A percentile compares a stretch with the other conserved stretches of the same genome.
Evolutionary conservation across 176 grass and related monocot species (phyloP).

Genomic region (Oryza brachyantha): DNA sequence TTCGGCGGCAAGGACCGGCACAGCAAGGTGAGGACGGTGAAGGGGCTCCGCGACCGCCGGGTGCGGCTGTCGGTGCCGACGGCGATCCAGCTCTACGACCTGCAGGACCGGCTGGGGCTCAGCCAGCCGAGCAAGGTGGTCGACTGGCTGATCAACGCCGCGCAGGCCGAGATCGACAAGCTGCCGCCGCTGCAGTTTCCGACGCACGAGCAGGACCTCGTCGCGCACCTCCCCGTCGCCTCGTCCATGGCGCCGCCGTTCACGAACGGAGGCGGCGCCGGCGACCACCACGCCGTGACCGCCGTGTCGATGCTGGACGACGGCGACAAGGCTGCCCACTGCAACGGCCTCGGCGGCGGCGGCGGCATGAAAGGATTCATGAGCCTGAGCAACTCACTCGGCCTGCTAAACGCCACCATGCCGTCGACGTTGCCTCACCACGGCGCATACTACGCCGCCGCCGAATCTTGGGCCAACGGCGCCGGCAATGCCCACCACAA

Average conservation of each 20-base stretch:
- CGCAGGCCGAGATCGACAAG: constrained; percentile 94
- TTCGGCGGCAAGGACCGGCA: constrained; percentile 96
- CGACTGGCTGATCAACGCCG: constrained; percentile 84
- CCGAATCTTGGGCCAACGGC: constrained; percentile 20
- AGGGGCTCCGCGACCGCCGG: constrained; percentile 77
- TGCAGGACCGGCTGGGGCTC: constrained; percentile 84
- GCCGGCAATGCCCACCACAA: constrained; percentile 34
- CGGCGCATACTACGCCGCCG: constrained; percentile 35
- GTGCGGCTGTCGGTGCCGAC: constrained; percentile 88
- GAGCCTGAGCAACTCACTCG: constrained; percentile 32
- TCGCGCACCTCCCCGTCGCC: constrained; percentile 30
- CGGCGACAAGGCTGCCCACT: constrained; percentile 9
- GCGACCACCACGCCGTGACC: neutral
- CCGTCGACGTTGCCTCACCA: constrained; percentile 32
- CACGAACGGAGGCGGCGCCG: neutral
- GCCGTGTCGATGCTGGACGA: constrained; percentile 7
- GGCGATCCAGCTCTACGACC: constrained; percentile 97
- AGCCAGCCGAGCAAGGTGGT: constrained; percentile 99
- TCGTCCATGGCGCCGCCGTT: constrained; percentile 33
- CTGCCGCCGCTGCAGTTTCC: constrained; percentile 82
- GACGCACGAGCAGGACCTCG: constrained; percentile 41
- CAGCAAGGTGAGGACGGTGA: constrained; percentile 89
- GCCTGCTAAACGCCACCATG: constrained; percentile 30
- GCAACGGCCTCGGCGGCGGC: neutral
- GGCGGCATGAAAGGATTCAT: constrained; percentile 40